phyloP scores from a whole-genome alignment of 306 rosid species.

The Fragaria iinumae region DNA sequence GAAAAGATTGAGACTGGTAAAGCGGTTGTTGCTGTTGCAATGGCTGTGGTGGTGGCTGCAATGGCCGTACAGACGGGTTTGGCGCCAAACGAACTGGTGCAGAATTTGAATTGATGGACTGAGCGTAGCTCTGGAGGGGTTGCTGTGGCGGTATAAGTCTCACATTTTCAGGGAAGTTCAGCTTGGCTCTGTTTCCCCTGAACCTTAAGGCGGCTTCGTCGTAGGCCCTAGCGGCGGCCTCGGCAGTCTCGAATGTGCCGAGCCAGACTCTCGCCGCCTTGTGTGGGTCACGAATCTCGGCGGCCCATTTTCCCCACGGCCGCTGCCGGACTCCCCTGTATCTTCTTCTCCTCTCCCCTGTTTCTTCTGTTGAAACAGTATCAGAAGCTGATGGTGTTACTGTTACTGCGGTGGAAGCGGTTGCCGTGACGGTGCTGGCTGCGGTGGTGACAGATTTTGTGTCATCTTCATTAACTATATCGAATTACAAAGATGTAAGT shows the following conservation, averaged over 20 bases:
- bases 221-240: conserved; percentile 91
- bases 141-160: conserved; percentile 35
- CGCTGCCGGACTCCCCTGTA: conserved; percentile 96
- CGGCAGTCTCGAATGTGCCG: conserved; percentile 93
- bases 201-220: conserved; percentile 90
- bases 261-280: conserved; percentile 98
- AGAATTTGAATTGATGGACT: neutral
- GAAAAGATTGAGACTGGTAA: conserved; percentile 14
- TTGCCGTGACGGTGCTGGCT: neutral
- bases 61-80: neutral
- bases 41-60: conserved; percentile 20
- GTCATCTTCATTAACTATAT: conserved; percentile 40
- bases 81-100: conserved; percentile 9
- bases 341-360: conserved; percentile 59
- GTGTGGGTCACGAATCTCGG: conserved; percentile 92
- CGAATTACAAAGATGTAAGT: neutral
- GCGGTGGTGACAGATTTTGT: conserved; percentile 2
- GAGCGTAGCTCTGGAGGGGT: neutral
- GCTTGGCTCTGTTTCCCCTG: conserved; percentile 93
- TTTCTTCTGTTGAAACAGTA: conserved; percentile 39
- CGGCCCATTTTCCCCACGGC: conserved; percentile 99
- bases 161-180: conserved; percentile 89
- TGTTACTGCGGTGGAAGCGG: neutral
- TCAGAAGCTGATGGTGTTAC: conserved; percentile 24
- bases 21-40: conserved; percentile 21